These are phyloP conservation scores for Canariomyces notabilis DNA, from an alignment of 2,329 filamentous ascomycete species.

Conservation along the genomic window DNA sequence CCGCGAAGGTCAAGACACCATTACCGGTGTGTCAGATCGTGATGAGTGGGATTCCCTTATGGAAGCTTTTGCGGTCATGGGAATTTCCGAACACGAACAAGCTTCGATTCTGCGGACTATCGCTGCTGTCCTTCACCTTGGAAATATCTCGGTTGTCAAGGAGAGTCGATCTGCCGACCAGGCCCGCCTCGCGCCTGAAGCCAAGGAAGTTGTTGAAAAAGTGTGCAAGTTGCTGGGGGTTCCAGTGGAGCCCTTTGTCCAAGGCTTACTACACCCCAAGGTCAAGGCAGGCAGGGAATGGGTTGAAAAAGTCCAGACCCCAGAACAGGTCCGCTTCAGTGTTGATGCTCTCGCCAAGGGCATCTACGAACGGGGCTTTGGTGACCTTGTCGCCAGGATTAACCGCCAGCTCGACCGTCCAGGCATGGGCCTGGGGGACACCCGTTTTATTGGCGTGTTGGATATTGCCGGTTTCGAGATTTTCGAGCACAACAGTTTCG, in stretches of 20 bases:
- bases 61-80: constrained; percentile 93
- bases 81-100: constrained; percentile 82
- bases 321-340: constrained; percentile 86
- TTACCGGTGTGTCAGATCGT: constrained; percentile 80
- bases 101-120: constrained; percentile 77
- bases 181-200: constrained; percentile 72
- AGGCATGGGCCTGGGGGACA: constrained; percentile 77
- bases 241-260: constrained; percentile 75
- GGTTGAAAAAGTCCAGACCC: constrained; percentile 98
- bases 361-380: constrained; percentile 95
- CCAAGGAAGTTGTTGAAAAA: constrained; percentile 67
- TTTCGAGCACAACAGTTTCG: constrained; percentile 96
- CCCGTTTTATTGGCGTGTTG: constrained; percentile 92
- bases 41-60: constrained; percentile 88
- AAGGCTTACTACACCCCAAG: constrained; percentile 82
- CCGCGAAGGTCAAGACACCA: constrained; percentile 83
- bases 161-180: constrained; percentile 90
- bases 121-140: constrained; percentile 86
- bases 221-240: constrained; percentile 85
- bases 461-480: constrained; percentile 99
- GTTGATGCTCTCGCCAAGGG: constrained; percentile 92
- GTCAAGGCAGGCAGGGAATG: constrained; percentile 96
- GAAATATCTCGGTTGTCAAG: constrained; percentile 84
- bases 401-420: constrained; percentile 88
- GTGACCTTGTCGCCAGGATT: constrained; percentile 85